These are phyloP conservation scores for Blastobotrys indianensis DNA, from an alignment of 1,139 yeast genomes.

Conservation along the genomic window DNA sequence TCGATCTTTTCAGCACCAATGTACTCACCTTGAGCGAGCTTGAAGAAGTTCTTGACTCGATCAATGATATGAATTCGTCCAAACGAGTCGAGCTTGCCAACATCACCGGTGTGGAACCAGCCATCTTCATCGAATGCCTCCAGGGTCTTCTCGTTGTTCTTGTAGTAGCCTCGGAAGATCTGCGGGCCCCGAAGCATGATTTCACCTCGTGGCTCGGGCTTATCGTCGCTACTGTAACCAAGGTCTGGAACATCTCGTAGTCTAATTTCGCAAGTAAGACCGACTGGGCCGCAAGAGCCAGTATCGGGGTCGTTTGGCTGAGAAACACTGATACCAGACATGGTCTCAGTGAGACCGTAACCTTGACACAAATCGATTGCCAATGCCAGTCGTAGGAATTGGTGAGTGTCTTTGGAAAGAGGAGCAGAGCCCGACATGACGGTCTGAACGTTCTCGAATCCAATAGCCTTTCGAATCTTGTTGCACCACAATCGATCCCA, in stretches of 20 bases:
- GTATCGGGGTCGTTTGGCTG: constrained; percentile 41
- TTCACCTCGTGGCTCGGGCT: constrained; percentile 51
- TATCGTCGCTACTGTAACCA: constrained; percentile 52
- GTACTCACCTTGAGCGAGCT: constrained; percentile 77
- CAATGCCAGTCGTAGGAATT: constrained; percentile 57
- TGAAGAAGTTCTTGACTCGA: constrained; percentile 75
- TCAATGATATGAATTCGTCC: constrained; percentile 63
- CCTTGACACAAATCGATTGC: constrained; percentile 61
- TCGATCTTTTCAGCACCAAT: constrained; percentile 76
- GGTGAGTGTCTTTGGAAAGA: constrained; percentile 52
- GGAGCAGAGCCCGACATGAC: constrained; percentile 71
- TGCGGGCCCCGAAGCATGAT: constrained; percentile 64
- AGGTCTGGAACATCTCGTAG: constrained; percentile 62
- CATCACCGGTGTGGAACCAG: constrained; percentile 76
- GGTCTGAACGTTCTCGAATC: constrained; percentile 45
- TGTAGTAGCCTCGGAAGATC: constrained; percentile 54
- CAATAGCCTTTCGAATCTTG: constrained; percentile 51
- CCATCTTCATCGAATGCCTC: constrained; percentile 57
- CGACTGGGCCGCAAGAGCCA: constrained; percentile 61
- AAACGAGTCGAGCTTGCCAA: constrained; percentile 48
- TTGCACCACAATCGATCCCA: constrained; percentile 48
- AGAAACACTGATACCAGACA: constrained; percentile 54
- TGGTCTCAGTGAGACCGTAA: constrained; percentile 72
- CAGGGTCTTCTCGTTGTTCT: constrained; percentile 49
- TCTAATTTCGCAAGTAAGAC: constrained; percentile 50